A percentile compares a stretch with the other conserved stretches of the same genome.
Evolutionary conservation across 805 yeast genomes (phyloP).

Genomic region (Maudiozyma barnettii): DNA sequence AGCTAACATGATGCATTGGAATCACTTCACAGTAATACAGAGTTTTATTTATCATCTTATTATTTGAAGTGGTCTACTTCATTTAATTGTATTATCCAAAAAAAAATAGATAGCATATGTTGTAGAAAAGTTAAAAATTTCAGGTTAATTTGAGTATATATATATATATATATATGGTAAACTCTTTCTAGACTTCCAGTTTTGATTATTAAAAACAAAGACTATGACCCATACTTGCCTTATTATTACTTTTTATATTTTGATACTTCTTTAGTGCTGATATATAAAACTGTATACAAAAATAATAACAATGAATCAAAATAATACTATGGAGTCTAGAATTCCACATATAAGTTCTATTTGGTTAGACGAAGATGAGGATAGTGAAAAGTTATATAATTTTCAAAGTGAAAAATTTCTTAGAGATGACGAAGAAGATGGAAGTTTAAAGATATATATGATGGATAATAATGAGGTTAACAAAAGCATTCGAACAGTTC

Average conservation of each 20-base stretch:
- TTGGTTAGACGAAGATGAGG: constrained; percentile 35
- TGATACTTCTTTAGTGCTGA: background rate
- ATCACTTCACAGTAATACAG: background rate
- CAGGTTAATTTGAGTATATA: too few species aligned
- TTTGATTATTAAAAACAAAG: too few species aligned
- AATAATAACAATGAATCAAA: background rate
- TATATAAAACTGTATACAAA: background rate
- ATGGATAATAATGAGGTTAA: constrained; percentile 25
- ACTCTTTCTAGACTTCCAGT: too few species aligned
- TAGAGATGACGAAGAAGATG: constrained; percentile 2
- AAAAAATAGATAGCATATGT: too few species aligned
- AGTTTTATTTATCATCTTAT: too few species aligned
- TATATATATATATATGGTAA: too few species aligned
- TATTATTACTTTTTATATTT: background rate
- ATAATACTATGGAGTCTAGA: background rate
- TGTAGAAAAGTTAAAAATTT: too few species aligned
- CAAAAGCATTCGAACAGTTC: background rate
- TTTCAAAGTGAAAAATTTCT: constrained; percentile 12
- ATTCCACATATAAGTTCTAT: constrained; percentile 33
- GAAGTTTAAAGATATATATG: constrained; percentile 9
- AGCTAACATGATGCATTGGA: background rate
- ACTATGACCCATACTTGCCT: too few species aligned
- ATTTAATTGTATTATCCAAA: too few species aligned
- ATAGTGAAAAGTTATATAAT: constrained; percentile 29
- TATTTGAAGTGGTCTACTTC: too few species aligned